phyloP scores from a whole-genome alignment of 306 rosid genomes.

The Gastrolobium bilobum region DNA sequence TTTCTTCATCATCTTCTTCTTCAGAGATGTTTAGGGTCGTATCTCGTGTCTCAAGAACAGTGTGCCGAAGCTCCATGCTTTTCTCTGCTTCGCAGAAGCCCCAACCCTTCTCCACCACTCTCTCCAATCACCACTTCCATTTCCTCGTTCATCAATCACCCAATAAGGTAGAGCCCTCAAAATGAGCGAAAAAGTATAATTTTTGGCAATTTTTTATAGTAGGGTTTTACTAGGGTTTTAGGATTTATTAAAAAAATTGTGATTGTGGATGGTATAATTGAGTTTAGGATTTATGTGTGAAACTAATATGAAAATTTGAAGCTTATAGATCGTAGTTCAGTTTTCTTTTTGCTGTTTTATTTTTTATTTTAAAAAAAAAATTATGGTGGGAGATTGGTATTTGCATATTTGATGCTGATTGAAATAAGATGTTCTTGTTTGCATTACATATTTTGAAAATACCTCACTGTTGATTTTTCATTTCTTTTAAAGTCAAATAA shows the following conservation, averaged over 20 bases:
- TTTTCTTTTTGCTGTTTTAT: too few species aligned
- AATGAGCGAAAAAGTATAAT: background rate
- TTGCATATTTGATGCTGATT: too few species aligned
- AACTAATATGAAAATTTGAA: background rate
- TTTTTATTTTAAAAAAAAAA: too few species aligned
- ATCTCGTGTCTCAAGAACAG: slow-evolving; percentile 58
- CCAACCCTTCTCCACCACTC: slow-evolving; percentile 49
- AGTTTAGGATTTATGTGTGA: background rate
- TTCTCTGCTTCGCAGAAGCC: slow-evolving; percentile 58
- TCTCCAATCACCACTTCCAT: slow-evolving; percentile 62
- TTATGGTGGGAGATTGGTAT: too few species aligned
- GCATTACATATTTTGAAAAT: background rate
- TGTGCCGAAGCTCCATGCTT: slow-evolving; percentile 60
- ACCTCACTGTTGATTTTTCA: background rate
- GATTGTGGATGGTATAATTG: background rate
- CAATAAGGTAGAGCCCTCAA: slow-evolving; percentile 55
- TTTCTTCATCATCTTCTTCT: slow-evolving; percentile 30
- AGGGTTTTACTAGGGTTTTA: slow-evolving; percentile 84
- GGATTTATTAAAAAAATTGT: slow-evolving; percentile 24
- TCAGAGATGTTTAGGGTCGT: slow-evolving; percentile 73
- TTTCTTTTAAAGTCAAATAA: background rate
- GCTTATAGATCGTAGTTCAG: too few species aligned
- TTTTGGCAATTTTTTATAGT: slow-evolving; percentile 2
- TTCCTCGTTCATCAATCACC: slow-evolving; percentile 58
- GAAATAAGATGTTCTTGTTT: too few species aligned